These are phyloP conservation scores for Microthyrium microscopicum DNA, from an alignment of 2,329 filamentous ascomycete species.

Conservation along the genomic window DNA sequence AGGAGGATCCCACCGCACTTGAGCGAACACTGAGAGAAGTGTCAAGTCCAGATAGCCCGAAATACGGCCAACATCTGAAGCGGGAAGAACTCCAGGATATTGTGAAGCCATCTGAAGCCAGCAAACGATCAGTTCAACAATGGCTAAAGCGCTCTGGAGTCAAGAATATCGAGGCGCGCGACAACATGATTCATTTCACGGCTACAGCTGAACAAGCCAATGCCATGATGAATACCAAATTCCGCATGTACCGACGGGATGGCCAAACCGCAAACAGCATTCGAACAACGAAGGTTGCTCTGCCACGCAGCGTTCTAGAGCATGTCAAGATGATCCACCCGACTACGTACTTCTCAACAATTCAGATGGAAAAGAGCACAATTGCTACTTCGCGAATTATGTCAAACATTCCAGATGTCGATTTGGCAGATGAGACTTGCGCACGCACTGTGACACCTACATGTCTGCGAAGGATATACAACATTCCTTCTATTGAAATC, in stretches of 20 bases:
- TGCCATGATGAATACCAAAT: constrained; percentile 38
- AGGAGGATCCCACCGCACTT: no score
- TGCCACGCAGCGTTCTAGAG: constrained; percentile 37
- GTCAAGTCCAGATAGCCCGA: constrained; percentile 40
- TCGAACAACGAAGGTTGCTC: constrained; percentile 42
- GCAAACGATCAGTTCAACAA: constrained; percentile 31
- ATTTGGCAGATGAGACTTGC: constrained; percentile 15
- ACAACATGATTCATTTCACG: constrained; percentile 46
- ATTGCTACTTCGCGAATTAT: neutral
- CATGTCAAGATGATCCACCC: constrained; percentile 48
- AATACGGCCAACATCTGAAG: constrained; percentile 46
- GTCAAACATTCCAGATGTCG: neutral
- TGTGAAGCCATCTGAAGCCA: constrained; percentile 33
- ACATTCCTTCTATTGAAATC: constrained; percentile 24
- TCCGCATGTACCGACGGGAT: constrained; percentile 40
- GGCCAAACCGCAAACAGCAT: constrained; percentile 29
- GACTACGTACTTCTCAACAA: constrained; percentile 38
- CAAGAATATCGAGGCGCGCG: constrained; percentile 30
- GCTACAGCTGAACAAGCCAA: constrained; percentile 36
- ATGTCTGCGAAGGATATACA: constrained; percentile 31
- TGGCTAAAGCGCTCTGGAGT: constrained; percentile 38
- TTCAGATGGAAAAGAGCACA: neutral
- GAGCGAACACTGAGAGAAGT: constrained; percentile 44
- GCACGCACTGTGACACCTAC: constrained; percentile 27
- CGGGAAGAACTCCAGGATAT: constrained; percentile 39